Evolutionary conservation across 306 rosid species (phyloP).

Genomic region (Carpinus fangiana): DNA sequence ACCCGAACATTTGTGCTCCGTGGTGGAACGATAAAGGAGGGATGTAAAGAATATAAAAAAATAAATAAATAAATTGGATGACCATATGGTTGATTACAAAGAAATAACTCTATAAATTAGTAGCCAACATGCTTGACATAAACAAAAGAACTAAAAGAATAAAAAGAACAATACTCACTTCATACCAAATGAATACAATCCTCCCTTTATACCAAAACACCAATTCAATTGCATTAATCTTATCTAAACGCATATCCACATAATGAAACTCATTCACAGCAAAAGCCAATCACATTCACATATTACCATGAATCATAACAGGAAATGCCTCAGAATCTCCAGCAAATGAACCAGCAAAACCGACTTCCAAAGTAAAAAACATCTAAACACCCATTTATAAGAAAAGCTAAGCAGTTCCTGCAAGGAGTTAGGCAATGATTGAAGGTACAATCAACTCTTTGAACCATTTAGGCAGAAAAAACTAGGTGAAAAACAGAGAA

Average conservation of each 20-base stretch:
- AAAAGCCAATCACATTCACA: background rate
- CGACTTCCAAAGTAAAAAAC: background rate
- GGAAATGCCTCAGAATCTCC: background rate
- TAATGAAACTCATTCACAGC: background rate
- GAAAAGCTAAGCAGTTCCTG: background rate
- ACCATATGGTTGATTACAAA: no score
- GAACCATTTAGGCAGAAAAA: background rate
- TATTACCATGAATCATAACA: background rate
- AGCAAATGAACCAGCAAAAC: background rate
- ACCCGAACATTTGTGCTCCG: slow-evolving; percentile 81
- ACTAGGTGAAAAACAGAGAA: background rate
- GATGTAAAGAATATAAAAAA: no score
- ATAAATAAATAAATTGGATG: no score
- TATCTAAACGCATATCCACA: no score
- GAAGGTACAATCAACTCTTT: background rate
- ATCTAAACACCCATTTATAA: no score
- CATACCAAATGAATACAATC: no score
- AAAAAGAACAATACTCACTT: no score
- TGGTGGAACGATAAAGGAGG: slow-evolving; percentile 63
- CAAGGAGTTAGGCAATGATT: background rate
- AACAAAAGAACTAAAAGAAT: no score
- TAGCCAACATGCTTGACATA: no score
- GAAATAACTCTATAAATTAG: no score
- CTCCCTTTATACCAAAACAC: no score
- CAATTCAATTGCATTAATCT: no score